Conservation (phyloP, 225 moss, liverwort and hornwort species). For the Lunularia cruciata region DNA sequence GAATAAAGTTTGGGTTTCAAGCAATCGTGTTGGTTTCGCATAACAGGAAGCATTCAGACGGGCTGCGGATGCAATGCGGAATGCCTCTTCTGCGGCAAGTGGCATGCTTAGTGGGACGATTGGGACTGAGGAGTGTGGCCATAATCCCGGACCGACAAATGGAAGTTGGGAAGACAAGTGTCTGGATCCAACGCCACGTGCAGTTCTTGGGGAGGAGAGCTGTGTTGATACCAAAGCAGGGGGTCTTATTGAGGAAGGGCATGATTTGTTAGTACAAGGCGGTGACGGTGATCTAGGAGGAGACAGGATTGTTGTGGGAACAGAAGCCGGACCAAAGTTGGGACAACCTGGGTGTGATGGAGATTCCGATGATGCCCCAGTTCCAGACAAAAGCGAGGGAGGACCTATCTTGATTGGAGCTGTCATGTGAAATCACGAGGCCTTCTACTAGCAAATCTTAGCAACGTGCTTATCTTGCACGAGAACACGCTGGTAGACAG, state of each 20-base stretch:
- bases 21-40: no score
- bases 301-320: constrained; percentile 37
- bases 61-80: constrained; percentile 36
- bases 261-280: constrained; percentile 29
- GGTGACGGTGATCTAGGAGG: constrained; percentile 6
- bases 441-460: no score
- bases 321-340: constrained; percentile 33
- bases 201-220: constrained; percentile 32
- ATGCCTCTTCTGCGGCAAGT: constrained; percentile 25
- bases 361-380: constrained; percentile 10
- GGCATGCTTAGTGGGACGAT: constrained; percentile 16
- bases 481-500: no score
- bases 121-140: not conserved
- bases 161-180: constrained; percentile 20
- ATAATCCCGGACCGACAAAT: constrained; percentile 18
- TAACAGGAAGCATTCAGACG: constrained; percentile 47
- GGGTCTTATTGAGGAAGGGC: constrained; percentile 28
- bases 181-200: constrained; percentile 7
- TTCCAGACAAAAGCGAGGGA: constrained; percentile 20
- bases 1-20: no score
- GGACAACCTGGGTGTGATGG: constrained; percentile 40
- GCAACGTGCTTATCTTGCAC: no score
- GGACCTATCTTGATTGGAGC: constrained; percentile 31
- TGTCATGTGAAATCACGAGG: no score
- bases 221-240: constrained; percentile 36